These are phyloP conservation scores for Spongospora subterranea DNA, from an alignment of 208 protist genomes.

Conservation along the genomic window DNA sequence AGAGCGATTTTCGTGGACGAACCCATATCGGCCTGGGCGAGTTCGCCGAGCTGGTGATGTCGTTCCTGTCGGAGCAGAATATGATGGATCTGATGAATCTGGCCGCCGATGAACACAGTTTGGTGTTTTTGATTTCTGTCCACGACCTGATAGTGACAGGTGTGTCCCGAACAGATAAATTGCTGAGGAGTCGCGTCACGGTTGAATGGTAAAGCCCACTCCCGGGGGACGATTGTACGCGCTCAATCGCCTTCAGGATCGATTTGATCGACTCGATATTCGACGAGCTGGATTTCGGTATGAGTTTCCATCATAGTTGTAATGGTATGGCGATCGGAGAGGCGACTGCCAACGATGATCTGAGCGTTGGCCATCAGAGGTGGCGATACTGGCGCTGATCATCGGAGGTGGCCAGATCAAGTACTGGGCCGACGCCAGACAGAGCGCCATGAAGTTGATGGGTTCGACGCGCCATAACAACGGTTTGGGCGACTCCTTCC, in stretches of 20 bases:
- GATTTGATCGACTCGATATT: slow-evolving; percentile 39
- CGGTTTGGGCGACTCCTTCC: not conserved
- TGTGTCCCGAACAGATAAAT: not conserved
- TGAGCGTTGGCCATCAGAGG: not conserved
- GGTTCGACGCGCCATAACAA: not conserved
- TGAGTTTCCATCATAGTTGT: not conserved
- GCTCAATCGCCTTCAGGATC: slow-evolving; percentile 25
- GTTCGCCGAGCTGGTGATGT: slow-evolving; percentile 2
- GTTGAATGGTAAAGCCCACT: not conserved
- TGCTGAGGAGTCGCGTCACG: not conserved
- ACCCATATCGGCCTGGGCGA: not conserved
- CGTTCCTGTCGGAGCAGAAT: slow-evolving; percentile 51
- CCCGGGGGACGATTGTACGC: not conserved
- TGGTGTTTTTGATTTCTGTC: too few relatives aligned
- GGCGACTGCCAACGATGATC: not conserved
- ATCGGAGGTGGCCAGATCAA: not conserved
- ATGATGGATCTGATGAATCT: slow-evolving; percentile 48
- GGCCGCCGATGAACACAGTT: slow-evolving; percentile 27
- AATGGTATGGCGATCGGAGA: not conserved
- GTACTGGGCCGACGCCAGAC: not conserved
- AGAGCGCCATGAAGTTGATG: not conserved
- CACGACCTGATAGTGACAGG: not conserved
- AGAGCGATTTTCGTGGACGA: slow-evolving; percentile 2
- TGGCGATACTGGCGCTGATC: not conserved
- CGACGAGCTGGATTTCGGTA: slow-evolving; percentile 42